Base-by-base conservation (phyloP, 1,284 basidiomycete genomes). In the Anthracocystis setariae region DNA sequence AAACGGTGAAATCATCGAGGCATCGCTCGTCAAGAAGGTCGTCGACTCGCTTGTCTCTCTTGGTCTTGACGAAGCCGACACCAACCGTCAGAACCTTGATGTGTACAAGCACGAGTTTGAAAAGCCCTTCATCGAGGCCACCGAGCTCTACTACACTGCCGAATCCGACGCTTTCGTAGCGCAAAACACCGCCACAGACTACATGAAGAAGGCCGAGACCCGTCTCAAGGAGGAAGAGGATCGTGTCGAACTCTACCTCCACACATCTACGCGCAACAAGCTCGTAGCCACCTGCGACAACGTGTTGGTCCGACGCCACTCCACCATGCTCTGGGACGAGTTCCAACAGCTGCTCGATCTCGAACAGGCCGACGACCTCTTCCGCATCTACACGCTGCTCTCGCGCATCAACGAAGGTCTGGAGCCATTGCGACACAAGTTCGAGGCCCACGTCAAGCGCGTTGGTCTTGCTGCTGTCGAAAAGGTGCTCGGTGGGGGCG, bases 31-130 rank as follows among this genome's bases (percentile, higher is more conserved):
- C 74, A 98, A 97, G 86, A 94, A 92, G 83, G 93, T 97, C 75
- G 90, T 98, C 64, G 93, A 97, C 81, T 95, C 93, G 23, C 93
- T 98, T 79, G 80, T 98, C 39, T 95, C 94, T 0, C 89, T 99
- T 50, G 96, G 95, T 53, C 87, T 98, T 50, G 95, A 98, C 83
- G 92, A 92, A 76, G 86, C 87, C 58, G 94, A 98, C 83, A 88
- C 90, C 78, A 93, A 93, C 87, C 92, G 92, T 73, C 90, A 91
- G 57, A 93, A 92, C 64, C 90, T 98, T 49, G 94, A 98, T 69
- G 90, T 98, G 17, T 99, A 98, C 88, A 90, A 89, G 81, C 90
- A 92, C 57, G 90, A 93, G 79, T 93, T 98, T 84, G 94, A 98
- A 84, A 85, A 84, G 1, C 90, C 92, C 4, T 98, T 98, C 88